Base-by-base conservation (phyloP, 345 rosid genomes). In the Eutrema heterophyllum region DNA sequence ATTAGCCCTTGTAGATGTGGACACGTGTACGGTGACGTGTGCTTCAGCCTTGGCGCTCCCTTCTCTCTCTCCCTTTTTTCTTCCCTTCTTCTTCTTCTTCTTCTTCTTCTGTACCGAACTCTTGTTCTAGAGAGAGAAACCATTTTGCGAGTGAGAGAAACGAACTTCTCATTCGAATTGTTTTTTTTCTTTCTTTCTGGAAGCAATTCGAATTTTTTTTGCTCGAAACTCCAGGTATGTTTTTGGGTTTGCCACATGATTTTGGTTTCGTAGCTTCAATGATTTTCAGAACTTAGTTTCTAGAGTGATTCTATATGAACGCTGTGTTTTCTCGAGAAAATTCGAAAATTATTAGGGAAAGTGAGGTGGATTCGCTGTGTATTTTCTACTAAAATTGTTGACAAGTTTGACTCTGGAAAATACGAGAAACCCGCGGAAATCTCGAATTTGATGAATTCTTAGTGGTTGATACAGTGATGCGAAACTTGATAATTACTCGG, bases 21-120 rank as follows among this genome's bases (percentile, higher is more conserved):
- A 77, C 80, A 77, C 76, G 80, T 76, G 61, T 55, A 63, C 9
- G 40, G 54, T 70, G 75, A 76, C 80, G 80, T 76, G 76, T 36
- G 15, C 54, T 39, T 64, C 53, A 38, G 60, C 71, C 75, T 76
- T 76, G 71, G 74, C 74, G 79, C 74, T 68, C 64, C 64, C 11
- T 18, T 43, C 21, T 50, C 36, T 46, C 57, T 24, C 35, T 29
- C 43, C 10, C 29, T 18, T 3, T 27, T 3, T 48, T 13, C 7
- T 35, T 13, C 60, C 36, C 13, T 9, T 16, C 30, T 53, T 10
- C 13, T 30, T 21, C 70, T 21, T 16, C 21, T 9, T 18, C 51
- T 5, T 32, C 5, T 13, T 55, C 49, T 27, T 6, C 51, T 36
- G 24, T 49, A 51, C 73, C 63, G 49, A 75, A 61, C 69, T 61